Base-by-base conservation (phyloP, 2,329 filamentous ascomycete genomes). In the Tolypocladium ophioglossoides region DNA sequence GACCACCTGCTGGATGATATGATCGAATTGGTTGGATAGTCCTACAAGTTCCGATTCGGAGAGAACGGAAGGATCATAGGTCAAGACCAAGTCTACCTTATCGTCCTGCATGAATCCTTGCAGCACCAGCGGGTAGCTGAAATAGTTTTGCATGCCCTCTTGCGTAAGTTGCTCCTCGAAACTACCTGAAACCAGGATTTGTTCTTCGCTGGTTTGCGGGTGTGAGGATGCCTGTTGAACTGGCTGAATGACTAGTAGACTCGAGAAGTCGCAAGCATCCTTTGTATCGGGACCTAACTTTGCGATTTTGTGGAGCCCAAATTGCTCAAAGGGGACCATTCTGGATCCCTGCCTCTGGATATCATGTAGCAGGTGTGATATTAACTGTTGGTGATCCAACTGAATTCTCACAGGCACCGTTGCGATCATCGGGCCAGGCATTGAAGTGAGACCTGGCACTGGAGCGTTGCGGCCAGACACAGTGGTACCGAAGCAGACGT, bases 261-360 rank as follows among this genome's bases (percentile, higher is more conserved):
- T 50, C n/a, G 41, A 14, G 30, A 49, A 50, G 18, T 38, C 46
- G 20, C 52, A 50, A n/a, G 44, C 52, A 1, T 40, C 41, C 2
- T 14, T 24, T 11, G 22, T 12, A 20, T 49, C 52, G 7, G 18
- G 4, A 10, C 44, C 7, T 2, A 50, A 7, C 16, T 22, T 40
- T 16, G 46, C 2, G 16, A 53, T 53, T 9, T 49, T 49, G 9
- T 50, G 52, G 10, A 53, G 22, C 11, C 34, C 52, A 20, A 22
- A 49, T 12, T 50, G 41, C 12, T 53, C 52, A 24, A 18, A 20
- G 24, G 46, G 46, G 5, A 30, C 35, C 14, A 61, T 61, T 7
- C 53, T 40, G 0, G 55, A 51, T 1, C 57, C 58, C 6, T 59
- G 57, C 11, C 30, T 51, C 37, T 57, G 56, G 7, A 60, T 38